phyloP scores from a whole-genome alignment of 2,329 filamentous ascomycete species.

The Mariannaea sp. region DNA sequence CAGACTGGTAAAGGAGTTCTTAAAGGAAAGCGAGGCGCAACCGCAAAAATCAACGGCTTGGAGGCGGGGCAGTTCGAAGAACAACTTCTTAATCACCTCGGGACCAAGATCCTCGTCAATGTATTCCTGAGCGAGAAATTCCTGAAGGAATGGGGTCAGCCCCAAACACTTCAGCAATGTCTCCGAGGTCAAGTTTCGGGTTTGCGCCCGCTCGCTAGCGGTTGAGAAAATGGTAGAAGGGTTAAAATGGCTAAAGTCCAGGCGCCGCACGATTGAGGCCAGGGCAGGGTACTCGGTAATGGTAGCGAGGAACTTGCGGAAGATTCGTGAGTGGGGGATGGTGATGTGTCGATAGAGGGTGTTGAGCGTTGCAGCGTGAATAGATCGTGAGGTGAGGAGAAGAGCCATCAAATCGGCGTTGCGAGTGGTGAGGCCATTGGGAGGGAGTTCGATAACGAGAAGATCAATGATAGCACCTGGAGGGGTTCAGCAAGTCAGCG shows the following conservation, averaged over 20 bases:
- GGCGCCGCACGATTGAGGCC: constrained; percentile 75
- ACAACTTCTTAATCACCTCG: constrained; percentile 71
- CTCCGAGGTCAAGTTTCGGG: constrained; percentile 74
- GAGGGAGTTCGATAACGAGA: constrained; percentile 73
- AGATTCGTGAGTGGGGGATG: constrained; percentile 81
- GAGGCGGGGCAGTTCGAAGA: constrained; percentile 67
- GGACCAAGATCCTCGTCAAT: constrained; percentile 74
- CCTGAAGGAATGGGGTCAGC: constrained; percentile 73
- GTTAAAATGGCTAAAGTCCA: constrained; percentile 88
- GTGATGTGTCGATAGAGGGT: constrained; percentile 81
- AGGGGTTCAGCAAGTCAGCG: constrained; percentile 31
- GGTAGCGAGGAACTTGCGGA: constrained; percentile 78
- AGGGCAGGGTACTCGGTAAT: constrained; percentile 68
- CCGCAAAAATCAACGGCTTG: constrained; percentile 77
- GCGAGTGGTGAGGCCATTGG: constrained; percentile 72
- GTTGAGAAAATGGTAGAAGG: constrained; percentile 77
- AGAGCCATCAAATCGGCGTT: constrained; percentile 80
- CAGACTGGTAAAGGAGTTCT: constrained; percentile 64
- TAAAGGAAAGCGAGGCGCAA: constrained; percentile 71
- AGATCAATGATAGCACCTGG: constrained; percentile 75
- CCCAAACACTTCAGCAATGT: constrained; percentile 74
- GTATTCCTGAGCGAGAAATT: constrained; percentile 81
- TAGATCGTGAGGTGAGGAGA: constrained; percentile 73
- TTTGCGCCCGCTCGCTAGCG: constrained; percentile 73
- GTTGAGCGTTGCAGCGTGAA: constrained; percentile 73